Conservation (phyloP, 2,329 filamentous ascomycete species). For the Aspergillus calidoustus region DNA sequence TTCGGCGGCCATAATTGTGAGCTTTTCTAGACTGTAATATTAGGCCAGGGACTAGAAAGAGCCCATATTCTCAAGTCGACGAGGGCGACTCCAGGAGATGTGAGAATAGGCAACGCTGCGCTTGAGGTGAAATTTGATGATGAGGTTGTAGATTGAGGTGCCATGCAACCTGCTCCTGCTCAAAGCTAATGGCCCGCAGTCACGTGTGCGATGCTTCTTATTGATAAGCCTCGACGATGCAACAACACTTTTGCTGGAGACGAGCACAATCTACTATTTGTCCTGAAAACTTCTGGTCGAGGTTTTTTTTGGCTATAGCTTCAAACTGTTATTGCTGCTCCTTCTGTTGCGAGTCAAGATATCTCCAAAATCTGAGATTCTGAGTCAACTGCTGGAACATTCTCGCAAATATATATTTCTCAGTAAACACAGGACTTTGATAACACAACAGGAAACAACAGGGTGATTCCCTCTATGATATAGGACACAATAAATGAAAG, state of each 20-base stretch:
- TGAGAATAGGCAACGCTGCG: conserved; percentile 1
- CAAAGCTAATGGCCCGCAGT: conserved; percentile 20
- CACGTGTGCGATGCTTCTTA: conserved; percentile 30
- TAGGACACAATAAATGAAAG: too few species aligned
- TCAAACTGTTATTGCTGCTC: too few species aligned
- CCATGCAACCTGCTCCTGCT: conserved; percentile 25
- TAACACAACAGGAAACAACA: too few species aligned
- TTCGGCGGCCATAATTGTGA: conserved; percentile 63
- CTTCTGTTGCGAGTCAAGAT: too few species aligned
- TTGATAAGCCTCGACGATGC: conserved; percentile 27
- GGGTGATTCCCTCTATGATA: too few species aligned
- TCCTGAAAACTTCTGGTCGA: not conserved
- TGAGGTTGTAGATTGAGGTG: conserved; percentile 15
- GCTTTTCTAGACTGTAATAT: not conserved
- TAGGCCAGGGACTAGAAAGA: conserved; percentile 3
- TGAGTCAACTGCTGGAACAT: too few species aligned
- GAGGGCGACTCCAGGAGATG: not conserved
- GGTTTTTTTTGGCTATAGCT: too few species aligned
- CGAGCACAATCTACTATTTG: not conserved
- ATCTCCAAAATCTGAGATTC: too few species aligned
- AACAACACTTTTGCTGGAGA: too few species aligned
- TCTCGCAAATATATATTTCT: too few species aligned
- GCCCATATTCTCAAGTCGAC: conserved; percentile 14
- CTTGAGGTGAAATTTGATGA: conserved; percentile 19
- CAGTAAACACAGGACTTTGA: too few species aligned